phyloP scores from a whole-genome alignment of 148 eudicot genomes.

The Pouteria glomerata region DNA sequence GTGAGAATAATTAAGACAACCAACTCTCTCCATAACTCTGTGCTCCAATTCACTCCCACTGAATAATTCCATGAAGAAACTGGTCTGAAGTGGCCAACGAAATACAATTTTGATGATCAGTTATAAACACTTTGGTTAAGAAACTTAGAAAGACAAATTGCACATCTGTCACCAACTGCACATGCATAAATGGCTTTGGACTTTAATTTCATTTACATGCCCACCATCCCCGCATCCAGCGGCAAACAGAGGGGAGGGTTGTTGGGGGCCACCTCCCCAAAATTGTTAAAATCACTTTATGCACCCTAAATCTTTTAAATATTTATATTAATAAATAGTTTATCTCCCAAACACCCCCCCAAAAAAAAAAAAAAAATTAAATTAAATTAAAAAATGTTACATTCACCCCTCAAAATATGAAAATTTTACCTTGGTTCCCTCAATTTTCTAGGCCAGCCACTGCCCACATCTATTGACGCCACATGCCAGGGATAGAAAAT shows the following conservation, averaged over 20 bases:
- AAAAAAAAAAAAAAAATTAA: no score
- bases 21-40: slow-evolving; percentile 74
- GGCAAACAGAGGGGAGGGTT: no score
- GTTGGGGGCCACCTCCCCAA: no score
- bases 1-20: slow-evolving; percentile 77
- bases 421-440: no score
- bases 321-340: no score
- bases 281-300: no score
- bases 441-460: no score
- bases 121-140: background rate
- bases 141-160: background rate
- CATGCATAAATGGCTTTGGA: background rate
- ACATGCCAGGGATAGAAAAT: background rate
- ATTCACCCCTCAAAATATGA: no score
- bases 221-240: background rate
- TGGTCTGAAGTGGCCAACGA: slow-evolving; percentile 40
- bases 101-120: slow-evolving; percentile 1
- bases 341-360: no score
- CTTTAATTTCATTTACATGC: background rate
- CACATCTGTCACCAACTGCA: background rate
- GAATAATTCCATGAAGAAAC: slow-evolving; percentile 79
- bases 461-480: background rate
- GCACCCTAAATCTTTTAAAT: no score
- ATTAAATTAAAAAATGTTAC: no score
- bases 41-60: slow-evolving; percentile 67